A percentile compares a stretch with the other conserved stretches of the same genome.
These are phyloP conservation scores for Ogataea thermomethanolica DNA, from an alignment of 805 yeast genomes.

Conservation along the genomic window DNA sequence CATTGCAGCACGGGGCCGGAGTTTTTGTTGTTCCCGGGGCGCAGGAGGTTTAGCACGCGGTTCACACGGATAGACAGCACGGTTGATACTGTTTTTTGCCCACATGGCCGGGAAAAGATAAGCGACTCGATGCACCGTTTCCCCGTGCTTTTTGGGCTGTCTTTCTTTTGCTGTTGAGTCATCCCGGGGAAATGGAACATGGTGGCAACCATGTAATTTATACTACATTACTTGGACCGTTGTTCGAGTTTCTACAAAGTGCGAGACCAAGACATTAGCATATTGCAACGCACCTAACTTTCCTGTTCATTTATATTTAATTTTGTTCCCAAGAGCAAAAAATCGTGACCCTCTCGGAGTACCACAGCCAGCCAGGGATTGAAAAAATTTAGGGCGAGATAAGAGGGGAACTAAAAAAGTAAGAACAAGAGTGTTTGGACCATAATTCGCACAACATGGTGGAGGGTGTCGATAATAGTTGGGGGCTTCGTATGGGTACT, in stretches of 20 bases:
- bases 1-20: conserved; percentile 3
- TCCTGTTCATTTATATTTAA: not conserved
- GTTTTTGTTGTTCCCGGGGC: not conserved
- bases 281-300: too few relatives aligned
- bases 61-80: too few relatives aligned
- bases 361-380: conserved; percentile 3
- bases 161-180: conserved; percentile 4
- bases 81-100: too few relatives aligned
- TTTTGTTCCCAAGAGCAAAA: conserved; percentile 3
- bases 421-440: not conserved
- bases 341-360: conserved; percentile 12
- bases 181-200: conserved; percentile 10
- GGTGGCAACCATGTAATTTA: too few relatives aligned
- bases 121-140: conserved; percentile 1
- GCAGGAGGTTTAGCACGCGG: too few relatives aligned
- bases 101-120: too few relatives aligned
- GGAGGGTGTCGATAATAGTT: too few relatives aligned
- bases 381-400: conserved; percentile 11
- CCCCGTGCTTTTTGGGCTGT: not conserved
- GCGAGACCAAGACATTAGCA: too few relatives aligned
- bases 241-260: too few relatives aligned
- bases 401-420: conserved; percentile 6
- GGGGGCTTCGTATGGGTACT: not conserved
- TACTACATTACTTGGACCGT: too few relatives aligned
- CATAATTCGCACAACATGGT: too few relatives aligned